These are phyloP conservation scores for Cucumis melo DNA, from an alignment of 306 rosid species.

Conservation along the genomic window DNA sequence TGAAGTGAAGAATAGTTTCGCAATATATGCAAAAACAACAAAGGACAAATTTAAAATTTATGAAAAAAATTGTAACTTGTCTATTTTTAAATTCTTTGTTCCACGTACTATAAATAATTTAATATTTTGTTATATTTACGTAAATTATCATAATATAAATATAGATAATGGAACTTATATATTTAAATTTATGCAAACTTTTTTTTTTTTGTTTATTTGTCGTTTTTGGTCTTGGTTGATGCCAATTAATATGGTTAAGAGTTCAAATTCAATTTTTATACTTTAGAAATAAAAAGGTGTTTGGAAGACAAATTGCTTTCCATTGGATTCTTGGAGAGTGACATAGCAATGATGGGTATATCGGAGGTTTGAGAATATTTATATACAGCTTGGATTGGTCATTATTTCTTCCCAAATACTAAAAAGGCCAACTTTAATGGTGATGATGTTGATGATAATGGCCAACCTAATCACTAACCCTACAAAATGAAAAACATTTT, in stretches of 20 bases:
- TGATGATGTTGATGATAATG: neutral
- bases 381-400: neutral
- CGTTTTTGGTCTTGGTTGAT: too few relatives aligned
- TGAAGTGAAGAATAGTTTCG: too few relatives aligned
- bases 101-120: too few relatives aligned
- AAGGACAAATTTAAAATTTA: too few relatives aligned
- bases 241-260: neutral
- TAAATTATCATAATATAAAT: too few relatives aligned
- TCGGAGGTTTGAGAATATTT: neutral
- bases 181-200: too few relatives aligned
- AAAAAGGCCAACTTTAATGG: neutral
- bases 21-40: too few relatives aligned
- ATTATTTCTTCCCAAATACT: neutral
- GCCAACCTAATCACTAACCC: neutral
- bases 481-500: neutral
- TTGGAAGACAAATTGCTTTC: neutral
- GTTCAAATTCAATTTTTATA: neutral
- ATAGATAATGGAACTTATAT: too few relatives aligned
- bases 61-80: too few relatives aligned
- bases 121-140: too few relatives aligned
- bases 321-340: constrained; percentile 1
- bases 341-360: neutral
- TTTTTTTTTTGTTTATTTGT: too few relatives aligned
- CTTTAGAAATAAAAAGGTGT: neutral
- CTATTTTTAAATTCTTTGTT: too few relatives aligned